Base-by-base conservation (phyloP, 1,284 basidiomycete genomes). In the Cutaneotrichosporon spelunceum region DNA sequence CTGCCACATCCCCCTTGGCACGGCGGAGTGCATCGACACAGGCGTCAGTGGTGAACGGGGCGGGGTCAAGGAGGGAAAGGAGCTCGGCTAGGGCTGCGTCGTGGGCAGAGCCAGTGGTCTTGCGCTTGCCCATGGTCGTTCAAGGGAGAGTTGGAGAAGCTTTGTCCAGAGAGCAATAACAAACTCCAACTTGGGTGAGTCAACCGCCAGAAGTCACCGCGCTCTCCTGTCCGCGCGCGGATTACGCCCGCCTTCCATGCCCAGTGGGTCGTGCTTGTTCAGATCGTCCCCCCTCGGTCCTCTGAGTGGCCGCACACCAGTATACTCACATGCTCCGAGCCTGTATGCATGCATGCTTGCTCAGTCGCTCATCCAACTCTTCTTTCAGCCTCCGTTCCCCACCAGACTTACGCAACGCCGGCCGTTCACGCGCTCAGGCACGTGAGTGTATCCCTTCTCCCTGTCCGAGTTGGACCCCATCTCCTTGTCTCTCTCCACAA, bases 11-110 rank as follows among this genome's bases (percentile, higher is more conserved):
- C 13, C 89, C 89, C 36, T 85, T 76, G 36, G 80, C 81, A 52
- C 81, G 72, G 6, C 86, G 79, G 3, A 93, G 82, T 0, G 87
- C 83, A 53, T 88, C 84, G 7, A 91, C 76, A 8, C 70, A 72
- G 33, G 66, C 60, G 13, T 70, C 71, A 14, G 63, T 48, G 0
- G 73, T 62, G 61, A 69, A 78, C 1, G 68, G 61, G 7, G 73
- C 65, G 2, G 78, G 78, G 42, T 75, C 75, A 45, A 79, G 70
- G 21, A 78, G 57, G 0, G 73, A 70, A 1, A 70, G 68, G 14
- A 79, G 73, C 8, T 69, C 54, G 2, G 72, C 76, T n/a, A 79
- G 58, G 30, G 71, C 68, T 2, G 70, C 72, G 53, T 75, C 73
- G 14, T 33, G 49, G 29, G 27, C 27, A 7, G 16, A 34, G 13